Evolutionary conservation across 257 asterid species (phyloP), one percentile per base, ranked within the genome.

Genomic region (Agastache rugosa): DNA sequence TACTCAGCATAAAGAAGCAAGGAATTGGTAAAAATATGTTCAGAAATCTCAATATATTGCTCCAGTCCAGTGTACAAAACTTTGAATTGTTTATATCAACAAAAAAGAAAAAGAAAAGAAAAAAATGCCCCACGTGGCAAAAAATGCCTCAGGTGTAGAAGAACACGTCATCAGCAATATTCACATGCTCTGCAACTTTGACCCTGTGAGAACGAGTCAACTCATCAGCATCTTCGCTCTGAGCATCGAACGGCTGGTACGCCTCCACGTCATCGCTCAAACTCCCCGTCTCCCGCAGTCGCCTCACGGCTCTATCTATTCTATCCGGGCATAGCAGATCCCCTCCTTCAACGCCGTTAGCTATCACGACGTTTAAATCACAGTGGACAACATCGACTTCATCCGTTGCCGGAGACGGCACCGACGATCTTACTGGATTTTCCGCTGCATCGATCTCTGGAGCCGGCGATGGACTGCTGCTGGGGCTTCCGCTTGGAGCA

Each of bases 91-190:
- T 39, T 17, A 17, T 25, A 74, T 35, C 65, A 74, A 63, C 16
- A 42, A 60, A 37, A 15, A 25, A 14, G 8, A 20, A 15, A 1
- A 3, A 20, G 35, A 1, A 0, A 11, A 23, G 20, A 35, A 11
- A 23, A 27, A 35, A 8, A 2, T 11, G 7, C 22, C 25, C 50
- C 74, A 79, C 74, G 74, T 80, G 77, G 73, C 80, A 63, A 45
- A 54, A 75, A 63, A n/a, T n/a, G n/a, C n/a, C n/a, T 84, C 83
- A 86, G 27, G 51, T 27, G 80, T 89, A 84, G 71, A 82, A 87
- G 82, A 87, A 85, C 15, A 89, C 61, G 83, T 89, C 94, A 86
- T 81, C 88, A 73, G 91, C 97, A 60, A 91, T 76, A 76, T 81
- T 83, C 19, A 78, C 79, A 37, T 66, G 79, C 71, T 83, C 81